Conservation (phyloP, 176 grass and related monocot species). For the Guadua angustifolia region DNA sequence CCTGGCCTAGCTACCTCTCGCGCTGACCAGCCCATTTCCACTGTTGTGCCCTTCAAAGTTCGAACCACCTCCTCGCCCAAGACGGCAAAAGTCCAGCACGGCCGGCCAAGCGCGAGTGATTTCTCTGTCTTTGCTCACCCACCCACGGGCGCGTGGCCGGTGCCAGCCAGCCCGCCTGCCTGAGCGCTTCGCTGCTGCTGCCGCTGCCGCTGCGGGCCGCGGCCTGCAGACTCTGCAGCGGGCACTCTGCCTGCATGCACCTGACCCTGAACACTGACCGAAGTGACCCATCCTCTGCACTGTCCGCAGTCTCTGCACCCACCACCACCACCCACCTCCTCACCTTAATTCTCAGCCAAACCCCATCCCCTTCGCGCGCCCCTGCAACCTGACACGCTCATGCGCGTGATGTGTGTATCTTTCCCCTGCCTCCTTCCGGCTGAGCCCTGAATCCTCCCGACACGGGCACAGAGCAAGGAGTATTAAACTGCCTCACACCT, state of each 20-base stretch:
- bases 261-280: conserved; percentile 58
- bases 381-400: conserved; percentile 20
- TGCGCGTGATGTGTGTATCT: background rate
- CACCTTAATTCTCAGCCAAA: background rate
- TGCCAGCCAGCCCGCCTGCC: conserved; percentile 5
- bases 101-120: background rate
- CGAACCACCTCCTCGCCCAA: background rate
- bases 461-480: background rate
- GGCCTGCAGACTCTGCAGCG: conserved; percentile 61
- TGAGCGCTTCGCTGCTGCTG: conserved; percentile 23
- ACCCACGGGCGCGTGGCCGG: conserved; percentile 28
- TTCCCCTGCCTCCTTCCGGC: background rate
- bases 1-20: background rate
- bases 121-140: background rate
- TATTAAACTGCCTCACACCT: background rate
- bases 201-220: background rate
- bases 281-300: conserved; percentile 77
- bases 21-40: background rate
- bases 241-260: conserved; percentile 48
- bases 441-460: background rate
- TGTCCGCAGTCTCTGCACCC: conserved; percentile 18
- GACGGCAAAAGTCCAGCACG: background rate
- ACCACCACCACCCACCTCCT: conserved; percentile 24
- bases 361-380: conserved; percentile 9
- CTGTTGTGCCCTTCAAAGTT: background rate